A percentile compares a stretch with the other conserved stretches of the same genome.
phyloP scores from a whole-genome alignment of 192 early-diverging fungal genomes.

The Coemansia erecta region DNA sequence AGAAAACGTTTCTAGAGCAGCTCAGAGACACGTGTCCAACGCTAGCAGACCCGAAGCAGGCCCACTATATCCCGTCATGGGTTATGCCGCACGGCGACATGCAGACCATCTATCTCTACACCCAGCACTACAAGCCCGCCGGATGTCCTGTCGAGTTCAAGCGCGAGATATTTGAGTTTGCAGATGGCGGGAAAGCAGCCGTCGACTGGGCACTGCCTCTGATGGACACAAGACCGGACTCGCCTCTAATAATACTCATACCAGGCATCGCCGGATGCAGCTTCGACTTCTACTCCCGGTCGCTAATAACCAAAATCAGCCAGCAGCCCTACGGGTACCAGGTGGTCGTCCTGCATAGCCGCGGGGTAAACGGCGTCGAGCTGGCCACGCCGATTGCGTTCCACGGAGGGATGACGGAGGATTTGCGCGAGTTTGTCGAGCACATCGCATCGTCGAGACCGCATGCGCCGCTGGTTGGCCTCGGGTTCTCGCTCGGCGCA shows the following conservation, averaged over 20 bases:
- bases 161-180: conserved; percentile 49
- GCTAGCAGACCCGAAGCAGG: conserved; percentile 53
- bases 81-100: conserved; percentile 74
- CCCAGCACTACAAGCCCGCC: conserved; percentile 49
- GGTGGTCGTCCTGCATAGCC: conserved; percentile 80
- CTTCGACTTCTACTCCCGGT: conserved; percentile 48
- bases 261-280: conserved; percentile 48
- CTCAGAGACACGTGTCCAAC: conserved; percentile 53
- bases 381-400: conserved; percentile 77
- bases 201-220: conserved; percentile 46
- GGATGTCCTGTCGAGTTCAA: conserved; percentile 42
- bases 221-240: neutral
- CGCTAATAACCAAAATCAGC: conserved; percentile 35
- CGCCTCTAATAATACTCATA: conserved; percentile 39
- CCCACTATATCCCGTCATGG: conserved; percentile 64
- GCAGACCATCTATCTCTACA: conserved; percentile 65
- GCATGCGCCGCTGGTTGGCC: conserved; percentile 67
- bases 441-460: conserved; percentile 53
- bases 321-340: conserved; percentile 61
- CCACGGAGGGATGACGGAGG: conserved; percentile 78
- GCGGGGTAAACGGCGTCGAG: conserved; percentile 79
- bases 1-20: conserved; percentile 25
- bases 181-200: conserved; percentile 42
- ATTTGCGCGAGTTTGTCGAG: conserved; percentile 55
- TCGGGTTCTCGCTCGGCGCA: conserved; percentile 90